A percentile compares a stretch with the other conserved stretches of the same genome.
phyloP scores from a whole-genome alignment of 345 rosid species.

The Stellera chamaejasme region DNA sequence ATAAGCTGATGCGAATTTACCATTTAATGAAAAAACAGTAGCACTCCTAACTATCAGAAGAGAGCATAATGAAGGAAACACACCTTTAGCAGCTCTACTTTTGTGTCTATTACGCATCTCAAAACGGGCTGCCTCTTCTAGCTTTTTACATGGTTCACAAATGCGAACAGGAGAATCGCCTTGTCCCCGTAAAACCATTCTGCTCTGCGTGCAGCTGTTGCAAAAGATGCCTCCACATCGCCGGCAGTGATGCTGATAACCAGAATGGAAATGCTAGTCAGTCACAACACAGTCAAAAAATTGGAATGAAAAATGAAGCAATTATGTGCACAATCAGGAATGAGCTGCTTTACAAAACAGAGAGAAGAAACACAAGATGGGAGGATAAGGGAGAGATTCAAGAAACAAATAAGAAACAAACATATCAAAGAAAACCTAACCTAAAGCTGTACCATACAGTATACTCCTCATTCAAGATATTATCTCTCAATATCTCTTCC shows the following conservation, averaged over 20 bases:
- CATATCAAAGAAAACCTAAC: too few species aligned
- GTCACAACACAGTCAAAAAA: neutral
- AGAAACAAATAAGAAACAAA: too few species aligned
- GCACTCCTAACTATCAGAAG: neutral
- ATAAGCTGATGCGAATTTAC: neutral
- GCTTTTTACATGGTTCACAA: constrained; percentile 84
- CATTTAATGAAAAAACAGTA: neutral
- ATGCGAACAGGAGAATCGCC: constrained; percentile 88
- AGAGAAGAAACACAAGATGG: too few species aligned
- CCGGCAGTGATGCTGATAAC: constrained; percentile 83
- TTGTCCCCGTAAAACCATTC: constrained; percentile 83
- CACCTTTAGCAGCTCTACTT: constrained; percentile 55
- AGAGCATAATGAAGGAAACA: neutral
- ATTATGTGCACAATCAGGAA: too few species aligned
- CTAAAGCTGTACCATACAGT: too few species aligned
- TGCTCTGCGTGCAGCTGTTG: constrained; percentile 59
- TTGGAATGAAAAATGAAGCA: neutral
- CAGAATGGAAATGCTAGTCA: constrained; percentile 9
- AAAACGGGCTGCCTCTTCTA: constrained; percentile 89
- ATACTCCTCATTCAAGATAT: too few species aligned
- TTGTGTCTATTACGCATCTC: constrained; percentile 72
- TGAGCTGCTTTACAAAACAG: too few species aligned
- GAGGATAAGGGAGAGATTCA: too few species aligned
- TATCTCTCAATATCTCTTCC: too few species aligned
- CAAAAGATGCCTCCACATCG: constrained; percentile 95